Base-by-base conservation (phyloP, 2,329 filamentous ascomycete species). In the Pestalotiopsis sp. region DNA sequence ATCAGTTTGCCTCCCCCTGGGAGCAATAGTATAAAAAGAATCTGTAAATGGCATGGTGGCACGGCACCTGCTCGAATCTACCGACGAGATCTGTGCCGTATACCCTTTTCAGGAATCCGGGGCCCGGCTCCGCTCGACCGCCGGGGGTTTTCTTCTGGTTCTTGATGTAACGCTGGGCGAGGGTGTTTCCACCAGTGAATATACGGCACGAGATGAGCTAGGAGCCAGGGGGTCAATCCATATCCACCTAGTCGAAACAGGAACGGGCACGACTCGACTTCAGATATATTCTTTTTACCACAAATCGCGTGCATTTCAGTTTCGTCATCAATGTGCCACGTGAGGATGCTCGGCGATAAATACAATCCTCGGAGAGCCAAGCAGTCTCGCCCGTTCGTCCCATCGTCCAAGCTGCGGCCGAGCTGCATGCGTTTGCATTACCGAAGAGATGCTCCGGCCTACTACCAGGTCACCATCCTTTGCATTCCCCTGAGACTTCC, bases 281-380 rank as follows among this genome's bases (percentile, higher is more conserved):
- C 59, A 38, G 59, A 62, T 62, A 62, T n/a, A 62, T 38, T 49
- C 41, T 52, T 62, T 62, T 62, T 39, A 62, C 59, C 59, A 62
- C 31, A 62, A 62, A 39, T 39, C 59, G 59, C n/a, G 38, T 14
- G 13, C 14, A 41, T 38, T 62, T 31, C 27, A 59, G 27, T 12
- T n/a, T 38, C 9, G 45, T 52, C 45, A 52, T 52, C 45, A 52
- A n/a, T 52, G 31, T 36, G 45, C 12, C 41, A 45, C 41, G 13
- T 45, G 41, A 52, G 20, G 17, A 52, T n/a, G 45, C 45, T 52
- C 45, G 45, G 45, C 17, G 17, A 52, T 52, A 52, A 52, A n/a
- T 20, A n/a, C 2, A 49, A 6, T n/a, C n/a, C 41, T 52, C 20
- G 45, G 45, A n/a, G 45, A 52, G 45, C 45, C 45, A 49, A n/a